A percentile compares a stretch with the other conserved stretches of the same genome.
Conservation (phyloP, 768 basidiomycete genomes). For the Leccinellum albellum region DNA sequence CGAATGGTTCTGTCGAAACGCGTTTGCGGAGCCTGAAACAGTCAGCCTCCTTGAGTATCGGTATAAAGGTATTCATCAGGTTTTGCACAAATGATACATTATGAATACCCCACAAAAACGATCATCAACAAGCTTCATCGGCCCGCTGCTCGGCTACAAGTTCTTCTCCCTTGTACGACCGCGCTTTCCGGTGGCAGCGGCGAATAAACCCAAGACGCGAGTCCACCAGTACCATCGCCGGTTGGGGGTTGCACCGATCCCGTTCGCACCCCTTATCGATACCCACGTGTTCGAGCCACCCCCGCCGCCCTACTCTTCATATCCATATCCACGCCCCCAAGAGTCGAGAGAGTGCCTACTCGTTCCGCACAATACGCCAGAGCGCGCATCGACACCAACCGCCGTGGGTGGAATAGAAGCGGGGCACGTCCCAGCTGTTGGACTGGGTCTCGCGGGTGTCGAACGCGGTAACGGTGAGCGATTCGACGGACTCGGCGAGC, state of each 20-base stretch:
- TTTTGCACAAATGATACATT: neutral
- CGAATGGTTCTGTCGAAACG: neutral
- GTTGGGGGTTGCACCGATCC: conserved; percentile 14
- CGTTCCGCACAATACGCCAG: conserved; percentile 30
- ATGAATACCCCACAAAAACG: conserved; percentile 9
- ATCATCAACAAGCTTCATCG: conserved; percentile 1
- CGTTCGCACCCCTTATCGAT: conserved; percentile 29
- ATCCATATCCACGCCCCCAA: neutral
- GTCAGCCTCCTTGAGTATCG: neutral
- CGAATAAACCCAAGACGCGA: conserved; percentile 7
- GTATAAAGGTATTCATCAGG: conserved; percentile 6
- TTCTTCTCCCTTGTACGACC: conserved; percentile 21
- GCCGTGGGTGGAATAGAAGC: neutral
- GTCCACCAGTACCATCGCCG: neutral
- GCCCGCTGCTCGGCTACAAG: conserved; percentile 20
- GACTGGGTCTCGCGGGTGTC: conserved; percentile 27
- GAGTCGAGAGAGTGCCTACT: conserved; percentile 9
- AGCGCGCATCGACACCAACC: neutral
- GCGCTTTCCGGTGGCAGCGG: conserved; percentile 16
- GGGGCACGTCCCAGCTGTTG: conserved; percentile 9
- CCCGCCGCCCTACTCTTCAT: conserved; percentile 20
- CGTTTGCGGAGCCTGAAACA: neutral
- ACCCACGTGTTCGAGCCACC: conserved; percentile 26
- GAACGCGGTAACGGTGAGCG: conserved; percentile 22
- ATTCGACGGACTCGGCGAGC: conserved; percentile 28